Percentiles rank a stretch among this genome's conserved stretches.
Conservation (phyloP, 1,284 basidiomycete species). For the Abortiporus biennis region DNA sequence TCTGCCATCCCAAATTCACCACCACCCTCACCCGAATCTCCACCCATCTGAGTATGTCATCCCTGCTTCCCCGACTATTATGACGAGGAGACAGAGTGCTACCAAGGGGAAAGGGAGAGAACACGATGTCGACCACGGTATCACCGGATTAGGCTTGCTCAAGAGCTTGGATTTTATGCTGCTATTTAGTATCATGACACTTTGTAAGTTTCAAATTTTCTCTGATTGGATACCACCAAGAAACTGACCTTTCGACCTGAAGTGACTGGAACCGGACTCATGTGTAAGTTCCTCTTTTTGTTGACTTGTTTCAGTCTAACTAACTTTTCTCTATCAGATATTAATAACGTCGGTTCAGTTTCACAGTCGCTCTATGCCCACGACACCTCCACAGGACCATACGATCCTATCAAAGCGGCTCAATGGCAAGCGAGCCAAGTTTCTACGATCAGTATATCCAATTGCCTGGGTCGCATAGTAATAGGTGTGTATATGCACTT, state of each 20-base stretch:
- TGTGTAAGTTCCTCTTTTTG: conserved; percentile 50
- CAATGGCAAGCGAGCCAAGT: conserved; percentile 85
- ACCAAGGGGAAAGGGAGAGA: background rate
- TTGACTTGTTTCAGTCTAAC: background rate
- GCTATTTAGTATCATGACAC: conserved; percentile 63
- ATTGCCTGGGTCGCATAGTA: conserved; percentile 75
- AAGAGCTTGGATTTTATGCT: conserved; percentile 67
- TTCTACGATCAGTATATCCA: conserved; percentile 79
- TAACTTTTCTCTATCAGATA: conserved; percentile 58
- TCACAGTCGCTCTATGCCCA: conserved; percentile 74
- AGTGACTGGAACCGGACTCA: conserved; percentile 87
- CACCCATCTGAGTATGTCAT: background rate
- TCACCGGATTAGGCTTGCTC: conserved; percentile 38
- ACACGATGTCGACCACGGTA: no score
- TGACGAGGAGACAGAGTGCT: background rate
- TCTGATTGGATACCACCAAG: no score
- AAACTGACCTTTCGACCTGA: no score
- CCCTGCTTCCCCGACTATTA: background rate
- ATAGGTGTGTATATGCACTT: conserved; percentile 63
- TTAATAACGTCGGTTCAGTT: conserved; percentile 95
- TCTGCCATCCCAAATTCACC: background rate
- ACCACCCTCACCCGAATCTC: background rate
- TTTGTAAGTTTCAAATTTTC: conserved; percentile 43
- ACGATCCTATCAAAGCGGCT: conserved; percentile 61
- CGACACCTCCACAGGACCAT: conserved; percentile 47